Evolutionary conservation across 306 rosid genomes (phyloP).

Genomic region (Ochetophila trinervis): DNA sequence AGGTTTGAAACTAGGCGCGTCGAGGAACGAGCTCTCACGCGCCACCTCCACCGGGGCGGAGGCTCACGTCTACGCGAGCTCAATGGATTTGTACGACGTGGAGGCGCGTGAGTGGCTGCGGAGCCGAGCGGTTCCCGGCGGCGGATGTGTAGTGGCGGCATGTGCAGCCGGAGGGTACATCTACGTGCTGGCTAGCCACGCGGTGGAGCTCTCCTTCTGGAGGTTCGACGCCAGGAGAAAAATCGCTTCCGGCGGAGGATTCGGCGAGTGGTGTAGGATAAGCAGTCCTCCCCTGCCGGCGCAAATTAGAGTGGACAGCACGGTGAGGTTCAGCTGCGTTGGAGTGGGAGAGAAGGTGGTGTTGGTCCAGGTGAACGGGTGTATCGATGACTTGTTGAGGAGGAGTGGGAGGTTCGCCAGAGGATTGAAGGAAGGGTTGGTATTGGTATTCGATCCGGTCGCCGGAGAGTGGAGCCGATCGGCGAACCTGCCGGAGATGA

Average conservation of each 20-base stretch:
- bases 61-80: conserved; percentile 60
- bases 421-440: conserved; percentile 47
- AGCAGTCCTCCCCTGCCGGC: conserved; percentile 57
- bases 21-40: conserved; percentile 31
- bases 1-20: conserved; percentile 54
- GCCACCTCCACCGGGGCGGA: conserved; percentile 26
- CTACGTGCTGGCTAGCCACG: conserved; percentile 60
- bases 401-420: conserved; percentile 37
- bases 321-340: conserved; percentile 59
- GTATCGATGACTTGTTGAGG: conserved; percentile 35
- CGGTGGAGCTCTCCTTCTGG: conserved; percentile 74
- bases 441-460: conserved; percentile 45
- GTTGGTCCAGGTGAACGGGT: conserved; percentile 47
- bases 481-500: conserved; percentile 49
- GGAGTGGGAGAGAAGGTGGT: conserved; percentile 61
- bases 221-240: conserved; percentile 52
- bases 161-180: conserved; percentile 40
- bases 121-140: conserved; percentile 54
- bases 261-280: conserved; percentile 66
- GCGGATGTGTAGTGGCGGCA: conserved; percentile 77
- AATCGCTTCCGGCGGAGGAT: conserved; percentile 7
- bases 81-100: conserved; percentile 75
- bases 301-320: conserved; percentile 49
- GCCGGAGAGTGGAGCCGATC: conserved; percentile 53
- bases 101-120: conserved; percentile 55